Percentiles rank a stretch among this genome's conserved stretches.
These are phyloP conservation scores for Cicer yamashitae DNA, from an alignment of 306 rosid species.

Conservation along the genomic window DNA sequence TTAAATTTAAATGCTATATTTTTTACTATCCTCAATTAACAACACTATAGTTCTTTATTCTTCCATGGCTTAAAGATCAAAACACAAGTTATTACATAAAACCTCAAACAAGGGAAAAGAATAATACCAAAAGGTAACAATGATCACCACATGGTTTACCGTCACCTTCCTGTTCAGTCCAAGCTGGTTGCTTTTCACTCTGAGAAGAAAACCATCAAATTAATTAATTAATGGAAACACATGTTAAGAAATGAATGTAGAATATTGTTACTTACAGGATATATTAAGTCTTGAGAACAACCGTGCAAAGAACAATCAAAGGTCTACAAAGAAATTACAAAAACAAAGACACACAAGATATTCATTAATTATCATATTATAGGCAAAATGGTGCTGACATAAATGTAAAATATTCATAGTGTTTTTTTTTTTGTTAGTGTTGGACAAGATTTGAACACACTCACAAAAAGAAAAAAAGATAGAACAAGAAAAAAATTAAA, in stretches of 20 bases:
- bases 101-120: conserved; percentile 34
- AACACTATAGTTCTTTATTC: not conserved
- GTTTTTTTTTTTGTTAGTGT: not conserved
- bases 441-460: no score
- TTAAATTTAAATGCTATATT: no score
- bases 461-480: no score
- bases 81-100: no score
- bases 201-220: conserved; percentile 55
- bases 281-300: conserved; percentile 63
- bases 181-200: conserved; percentile 66
- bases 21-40: no score
- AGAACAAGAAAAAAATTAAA: no score
- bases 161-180: conserved; percentile 67
- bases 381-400: conserved; percentile 8
- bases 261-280: conserved; percentile 69
- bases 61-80: not conserved
- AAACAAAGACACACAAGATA: conserved; percentile 28
- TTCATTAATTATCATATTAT: conserved; percentile 17
- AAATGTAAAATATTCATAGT: conserved; percentile 9
- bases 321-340: conserved; percentile 54
- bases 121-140: conserved; percentile 75
- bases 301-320: conserved; percentile 84
- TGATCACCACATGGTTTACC: conserved; percentile 78
- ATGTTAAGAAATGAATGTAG: conserved; percentile 21
- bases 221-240: conserved; percentile 37